Percentiles rank a stretch among this genome's conserved stretches.
Evolutionary conservation across 495 filamentous ascomycete genomes (phyloP).

Genomic region (Cenococcum geophilum): DNA sequence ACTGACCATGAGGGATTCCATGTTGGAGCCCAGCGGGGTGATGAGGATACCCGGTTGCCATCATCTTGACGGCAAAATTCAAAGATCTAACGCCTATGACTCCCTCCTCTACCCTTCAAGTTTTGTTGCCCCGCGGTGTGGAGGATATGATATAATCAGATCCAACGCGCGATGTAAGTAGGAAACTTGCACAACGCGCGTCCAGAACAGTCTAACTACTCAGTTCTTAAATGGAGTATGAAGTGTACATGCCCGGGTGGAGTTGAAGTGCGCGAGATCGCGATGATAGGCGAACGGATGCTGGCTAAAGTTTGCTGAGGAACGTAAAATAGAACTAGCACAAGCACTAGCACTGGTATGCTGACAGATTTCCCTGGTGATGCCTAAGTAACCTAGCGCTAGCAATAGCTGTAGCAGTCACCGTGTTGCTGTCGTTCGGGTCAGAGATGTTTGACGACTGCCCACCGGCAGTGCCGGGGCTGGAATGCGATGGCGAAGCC

Average conservation of each 20-base stretch:
- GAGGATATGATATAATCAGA: neutral
- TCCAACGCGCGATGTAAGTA: neutral
- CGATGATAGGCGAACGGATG: neutral
- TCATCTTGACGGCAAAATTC: slow-evolving; percentile 32
- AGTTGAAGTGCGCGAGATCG: neutral
- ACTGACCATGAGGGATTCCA: slow-evolving; percentile 69
- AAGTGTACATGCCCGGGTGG: slow-evolving; percentile 11
- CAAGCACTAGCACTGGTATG: neutral
- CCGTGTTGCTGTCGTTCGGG: neutral
- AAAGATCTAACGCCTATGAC: neutral
- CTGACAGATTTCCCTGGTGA: neutral
- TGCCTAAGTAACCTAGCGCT: neutral
- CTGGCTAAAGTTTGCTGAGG: neutral
- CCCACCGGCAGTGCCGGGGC: slow-evolving; percentile 29
- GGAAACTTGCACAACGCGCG: too few species aligned
- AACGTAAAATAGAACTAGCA: neutral
- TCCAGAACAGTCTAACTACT: neutral
- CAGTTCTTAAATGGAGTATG: neutral
- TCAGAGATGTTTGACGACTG: neutral
- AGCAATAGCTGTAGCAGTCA: neutral
- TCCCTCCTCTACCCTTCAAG: neutral
- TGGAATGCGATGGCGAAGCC: slow-evolving; percentile 18
- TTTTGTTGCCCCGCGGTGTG: neutral
- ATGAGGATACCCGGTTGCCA: slow-evolving; percentile 53
- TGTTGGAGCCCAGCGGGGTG: slow-evolving; percentile 51